A percentile compares a stretch with the other conserved stretches of the same genome.
These are phyloP conservation scores for Aspergillus homomorphus DNA, from an alignment of 495 filamentous ascomycete species.

Conservation along the genomic window DNA sequence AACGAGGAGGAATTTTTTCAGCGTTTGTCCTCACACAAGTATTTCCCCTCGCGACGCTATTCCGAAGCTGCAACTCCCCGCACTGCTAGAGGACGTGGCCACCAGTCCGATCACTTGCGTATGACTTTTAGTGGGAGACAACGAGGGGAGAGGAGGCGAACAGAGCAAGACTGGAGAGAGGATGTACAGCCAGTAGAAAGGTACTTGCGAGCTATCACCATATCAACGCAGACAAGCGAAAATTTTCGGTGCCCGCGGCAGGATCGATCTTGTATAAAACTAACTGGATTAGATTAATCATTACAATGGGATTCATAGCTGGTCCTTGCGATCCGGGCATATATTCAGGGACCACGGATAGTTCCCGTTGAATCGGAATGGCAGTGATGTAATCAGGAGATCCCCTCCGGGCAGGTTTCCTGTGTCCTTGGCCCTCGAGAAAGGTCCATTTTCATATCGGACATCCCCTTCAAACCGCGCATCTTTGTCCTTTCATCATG, in stretches of 20 bases:
- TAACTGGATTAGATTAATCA: not conserved
- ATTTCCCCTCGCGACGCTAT: conserved; percentile 8
- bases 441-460: not conserved
- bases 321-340: conserved; percentile 4
- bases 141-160: conserved; percentile 4
- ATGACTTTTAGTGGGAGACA: no score
- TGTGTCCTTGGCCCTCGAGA: no score
- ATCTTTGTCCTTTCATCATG: no score
- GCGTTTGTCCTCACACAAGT: no score
- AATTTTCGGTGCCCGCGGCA: not conserved
- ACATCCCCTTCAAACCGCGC: not conserved
- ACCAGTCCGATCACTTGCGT: conserved; percentile 7
- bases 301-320: not conserved
- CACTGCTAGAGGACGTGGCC: conserved; percentile 10
- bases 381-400: conserved; percentile 18
- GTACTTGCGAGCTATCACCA: no score
- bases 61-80: conserved; percentile 5
- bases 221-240: not conserved
- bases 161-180: not conserved
- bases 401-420: not conserved
- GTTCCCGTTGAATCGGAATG: not conserved
- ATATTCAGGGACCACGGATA: not conserved
- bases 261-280: not conserved
- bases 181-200: no score
- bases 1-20: no score